Conservation (phyloP, 352 stramenopile species). For the Phytophthora cactorum region DNA sequence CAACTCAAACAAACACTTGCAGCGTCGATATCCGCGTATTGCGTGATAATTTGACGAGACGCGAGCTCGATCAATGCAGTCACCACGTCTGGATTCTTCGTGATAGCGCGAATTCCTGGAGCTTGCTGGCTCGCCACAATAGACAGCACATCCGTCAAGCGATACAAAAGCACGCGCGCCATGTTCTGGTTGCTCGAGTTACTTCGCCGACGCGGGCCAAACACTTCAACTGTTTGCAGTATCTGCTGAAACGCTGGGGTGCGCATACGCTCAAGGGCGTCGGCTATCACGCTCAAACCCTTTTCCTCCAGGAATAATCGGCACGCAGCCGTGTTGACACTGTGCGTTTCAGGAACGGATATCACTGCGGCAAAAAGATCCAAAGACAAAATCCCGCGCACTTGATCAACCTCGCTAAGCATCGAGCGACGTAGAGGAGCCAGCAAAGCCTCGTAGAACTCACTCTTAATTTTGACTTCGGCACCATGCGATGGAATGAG, state of each 20-base stretch:
- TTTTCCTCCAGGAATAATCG: constrained; percentile 61
- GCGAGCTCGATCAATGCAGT: constrained; percentile 65
- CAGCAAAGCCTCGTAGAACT: constrained; percentile 70
- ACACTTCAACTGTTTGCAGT: constrained; percentile 41
- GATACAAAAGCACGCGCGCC: constrained; percentile 70
- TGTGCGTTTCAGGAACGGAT: constrained; percentile 47
- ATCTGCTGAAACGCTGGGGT: constrained; percentile 74
- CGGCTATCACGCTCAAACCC: constrained; percentile 55
- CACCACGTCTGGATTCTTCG: constrained; percentile 65
- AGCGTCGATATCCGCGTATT: constrained; percentile 62
- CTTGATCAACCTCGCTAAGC: constrained; percentile 76
- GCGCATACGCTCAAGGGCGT: constrained; percentile 76
- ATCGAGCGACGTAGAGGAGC: constrained; percentile 67
- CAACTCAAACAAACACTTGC: constrained; percentile 67
- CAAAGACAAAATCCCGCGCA: constrained; percentile 74
- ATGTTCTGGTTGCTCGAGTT: constrained; percentile 43
- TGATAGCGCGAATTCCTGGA: constrained; percentile 53
- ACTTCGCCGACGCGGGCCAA: constrained; percentile 32
- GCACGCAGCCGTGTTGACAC: constrained; percentile 61
- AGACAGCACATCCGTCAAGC: constrained; percentile 69
- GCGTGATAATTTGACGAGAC: constrained; percentile 63
- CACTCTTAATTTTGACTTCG: constrained; percentile 55
- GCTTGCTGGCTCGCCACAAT: constrained; percentile 47
- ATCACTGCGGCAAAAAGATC: constrained; percentile 75
- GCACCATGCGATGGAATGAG: constrained; percentile 65